Evolutionary conservation across 78 protist species (phyloP), one percentile per base, ranked within the genome.

Genomic region (Guillardia theta): DNA sequence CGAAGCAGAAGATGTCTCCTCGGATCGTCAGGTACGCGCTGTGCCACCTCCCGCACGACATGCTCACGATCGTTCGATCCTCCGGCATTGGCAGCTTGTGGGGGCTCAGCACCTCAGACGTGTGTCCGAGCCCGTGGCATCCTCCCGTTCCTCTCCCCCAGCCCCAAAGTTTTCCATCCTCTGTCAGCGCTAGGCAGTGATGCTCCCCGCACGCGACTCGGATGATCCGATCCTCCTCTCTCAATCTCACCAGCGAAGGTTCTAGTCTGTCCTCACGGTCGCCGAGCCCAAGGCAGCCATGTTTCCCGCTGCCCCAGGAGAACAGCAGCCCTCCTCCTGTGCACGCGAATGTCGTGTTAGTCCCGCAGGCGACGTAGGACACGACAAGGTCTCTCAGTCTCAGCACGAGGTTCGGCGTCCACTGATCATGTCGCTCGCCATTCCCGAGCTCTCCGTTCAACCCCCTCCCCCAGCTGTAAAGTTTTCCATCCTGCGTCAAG

Each of bases 401-500:
- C 27, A 15, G 27, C 36, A 70, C 83, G 46, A 18, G 46, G 46
- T 24, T 36, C 41, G 83, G 83, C 33, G 10, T 24, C 83, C 83
- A 70, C 46, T 70, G 83, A 43, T 70, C 83, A 2, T 12, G 6
- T 24, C 83, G 83, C 27, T 24, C 15, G 41, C 41, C 83, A 36
- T 70, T 36, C 41, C 83, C 83, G 8, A 70, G 41, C 41, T 70
- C 83, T 3, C 83, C 83, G 6, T 70, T 36, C 45, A 70, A 43
- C 1, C 83, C 83, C 83, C n/a, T 70, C 9, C 83, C 83, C 83
- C 83, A 70, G 83, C 83, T 36, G 46, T 43, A 70, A 36, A 70
- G 46, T 43, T 70, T 43, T 36, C 83, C 83, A 15, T 70, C 83
- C 36, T 12, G 27, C n/a, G 83, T 33, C 41, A 70, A 24, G 21